A percentile compares a stretch with the other conserved stretches of the same genome.
These are phyloP conservation scores for Leonotis leonurus DNA, from an alignment of 257 asterid species.

Conservation along the genomic window DNA sequence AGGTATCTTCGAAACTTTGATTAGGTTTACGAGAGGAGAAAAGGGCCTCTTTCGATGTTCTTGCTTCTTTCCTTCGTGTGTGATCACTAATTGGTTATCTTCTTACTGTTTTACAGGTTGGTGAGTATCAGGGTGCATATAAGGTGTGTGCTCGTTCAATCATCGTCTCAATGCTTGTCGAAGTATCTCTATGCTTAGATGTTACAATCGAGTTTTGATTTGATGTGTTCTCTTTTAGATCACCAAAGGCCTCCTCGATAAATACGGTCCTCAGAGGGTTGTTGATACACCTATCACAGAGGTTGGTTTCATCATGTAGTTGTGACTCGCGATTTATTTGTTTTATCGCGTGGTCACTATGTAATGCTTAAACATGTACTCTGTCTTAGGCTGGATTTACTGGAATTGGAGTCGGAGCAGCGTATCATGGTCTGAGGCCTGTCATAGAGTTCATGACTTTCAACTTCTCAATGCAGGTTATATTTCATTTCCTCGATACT, in stretches of 20 bases:
- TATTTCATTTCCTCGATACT: constrained; percentile 1
- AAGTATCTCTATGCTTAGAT: background rate
- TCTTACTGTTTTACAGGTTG: constrained; percentile 51
- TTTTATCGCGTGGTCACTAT: background rate
- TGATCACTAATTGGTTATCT: constrained; percentile 13
- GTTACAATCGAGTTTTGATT: constrained; percentile 3
- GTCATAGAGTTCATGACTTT: constrained; percentile 90
- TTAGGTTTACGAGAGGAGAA: constrained; percentile 3
- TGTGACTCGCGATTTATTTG: background rate
- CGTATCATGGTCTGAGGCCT: constrained; percentile 87
- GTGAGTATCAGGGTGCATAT: constrained; percentile 97
- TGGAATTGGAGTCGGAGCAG: constrained; percentile 97
- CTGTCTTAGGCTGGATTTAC: constrained; percentile 79
- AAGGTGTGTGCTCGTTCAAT: constrained; percentile 47
- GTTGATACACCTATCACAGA: constrained; percentile 91
- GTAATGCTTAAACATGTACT: constrained; percentile 8
- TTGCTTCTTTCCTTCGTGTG: constrained; percentile 1
- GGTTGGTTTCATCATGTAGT: constrained; percentile 39
- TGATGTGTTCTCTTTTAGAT: constrained; percentile 34
- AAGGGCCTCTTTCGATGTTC: background rate
- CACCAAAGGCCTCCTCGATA: constrained; percentile 78
- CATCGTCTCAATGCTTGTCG: background rate
- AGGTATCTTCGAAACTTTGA: constrained; percentile 39
- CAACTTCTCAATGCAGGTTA: constrained; percentile 97
- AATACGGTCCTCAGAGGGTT: constrained; percentile 91